These are phyloP conservation scores for Lactarius sanguifluus DNA, from an alignment of 768 basidiomycete species.

Conservation along the genomic window DNA sequence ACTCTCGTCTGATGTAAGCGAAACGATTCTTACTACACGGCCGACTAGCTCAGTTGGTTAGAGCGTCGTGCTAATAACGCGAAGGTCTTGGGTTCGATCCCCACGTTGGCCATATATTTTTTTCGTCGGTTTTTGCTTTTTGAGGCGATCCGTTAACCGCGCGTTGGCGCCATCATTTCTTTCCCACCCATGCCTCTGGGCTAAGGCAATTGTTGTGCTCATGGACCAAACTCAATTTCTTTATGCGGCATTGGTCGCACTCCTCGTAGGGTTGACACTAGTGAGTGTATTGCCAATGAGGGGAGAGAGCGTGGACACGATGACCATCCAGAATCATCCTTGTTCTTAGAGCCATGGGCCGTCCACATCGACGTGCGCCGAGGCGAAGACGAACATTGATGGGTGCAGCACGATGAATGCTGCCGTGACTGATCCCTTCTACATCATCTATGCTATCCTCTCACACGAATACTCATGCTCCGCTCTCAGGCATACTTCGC, in stretches of 20 bases:
- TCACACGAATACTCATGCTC: constrained; percentile 22
- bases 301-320: constrained; percentile 38
- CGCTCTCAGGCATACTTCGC: constrained; percentile 60
- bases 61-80: constrained; percentile 82
- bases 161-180: not conserved
- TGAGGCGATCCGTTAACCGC: not conserved
- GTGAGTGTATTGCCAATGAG: constrained; percentile 14
- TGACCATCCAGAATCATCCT: constrained; percentile 80
- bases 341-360: constrained; percentile 86
- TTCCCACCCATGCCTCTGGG: constrained; percentile 1
- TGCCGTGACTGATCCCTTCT: constrained; percentile 38
- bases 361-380: constrained; percentile 50
- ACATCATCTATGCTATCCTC: constrained; percentile 3
- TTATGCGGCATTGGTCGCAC: constrained; percentile 5
- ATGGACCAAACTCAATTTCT: constrained; percentile 22
- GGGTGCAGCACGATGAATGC: constrained; percentile 49
- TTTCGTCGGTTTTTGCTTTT: not conserved
- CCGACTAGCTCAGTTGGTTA: constrained; percentile 94
- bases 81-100: constrained; percentile 37
- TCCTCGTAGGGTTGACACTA: constrained; percentile 10
- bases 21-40: constrained; percentile 35
- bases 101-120: constrained; percentile 32
- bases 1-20: constrained; percentile 2
- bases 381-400: constrained; percentile 59
- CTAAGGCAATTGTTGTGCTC: constrained; percentile 2